Base-by-base conservation (phyloP, 2,329 filamentous ascomycete species). In the Verticillium nonalfalfae region DNA sequence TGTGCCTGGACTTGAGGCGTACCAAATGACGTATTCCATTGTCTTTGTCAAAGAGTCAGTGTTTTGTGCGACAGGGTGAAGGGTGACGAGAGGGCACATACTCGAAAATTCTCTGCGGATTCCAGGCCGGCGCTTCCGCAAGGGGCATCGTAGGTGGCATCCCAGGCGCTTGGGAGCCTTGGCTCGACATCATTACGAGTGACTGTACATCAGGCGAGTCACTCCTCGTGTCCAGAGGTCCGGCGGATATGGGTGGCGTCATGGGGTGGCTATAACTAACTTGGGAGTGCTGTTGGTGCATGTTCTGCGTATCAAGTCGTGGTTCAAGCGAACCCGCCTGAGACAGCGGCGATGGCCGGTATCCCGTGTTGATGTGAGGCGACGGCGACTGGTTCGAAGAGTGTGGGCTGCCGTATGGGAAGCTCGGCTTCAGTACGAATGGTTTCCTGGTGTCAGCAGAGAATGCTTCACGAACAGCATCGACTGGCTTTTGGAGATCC, bases 11-110 rank as follows among this genome's bases (percentile, higher is more conserved):
- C 75, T 67, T 78, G 76, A 63, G 85, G 86, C 74, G 88, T 90
- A 80, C 92, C 91, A 78, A 97, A 98, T 66, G 94, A 93, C 71
- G 90, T 88, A 75, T 96, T 93, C 93, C 94, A 98, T 80, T 97
- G 92, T 75, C 93, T 96, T 40, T 18, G 35, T 13, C 26, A 60
- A 9, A 59, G 26, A 40, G 64, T 79, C 67, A 75, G 68, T 60
- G 59, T 56, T n/a, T 14, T 11, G 35, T 36, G 2, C 26, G 33
- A 14, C 26, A 18, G 34, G 26, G 54, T 34, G 15, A 56, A 15
- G 13, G 13, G 4, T 6, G 26, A 33, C 2, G 9, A 56, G 26
- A 13, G 26, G 3, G 26, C 18, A 34, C 54, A 31, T 56, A 56
- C 92, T 94, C 91, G 82, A 96, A 94, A 67, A 97, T 92, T 62